Percentiles rank a stretch among this genome's conserved stretches.
Evolutionary conservation across 129 eudicot species (phyloP).

Genomic region (Kitagawia praeruptora): DNA sequence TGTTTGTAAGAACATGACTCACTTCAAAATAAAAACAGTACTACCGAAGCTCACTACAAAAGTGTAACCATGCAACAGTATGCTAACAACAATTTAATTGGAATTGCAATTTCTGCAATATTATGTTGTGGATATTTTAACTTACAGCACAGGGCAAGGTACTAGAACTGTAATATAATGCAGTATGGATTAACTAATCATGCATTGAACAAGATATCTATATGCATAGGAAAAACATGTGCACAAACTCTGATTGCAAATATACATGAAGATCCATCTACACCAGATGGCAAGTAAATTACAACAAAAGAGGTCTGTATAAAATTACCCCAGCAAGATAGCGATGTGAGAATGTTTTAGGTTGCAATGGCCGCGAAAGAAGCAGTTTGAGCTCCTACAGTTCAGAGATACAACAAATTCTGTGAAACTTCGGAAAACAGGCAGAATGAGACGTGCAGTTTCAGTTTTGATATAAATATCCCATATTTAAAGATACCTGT

Average conservation of each 20-base stretch:
- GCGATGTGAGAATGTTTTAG: constrained; percentile 80
- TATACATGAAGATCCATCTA: not conserved
- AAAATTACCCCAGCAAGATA: constrained; percentile 81
- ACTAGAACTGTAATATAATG: not conserved
- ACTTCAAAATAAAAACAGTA: not conserved
- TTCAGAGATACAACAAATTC: constrained; percentile 2
- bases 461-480: constrained; percentile 1
- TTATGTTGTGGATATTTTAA: not conserved
- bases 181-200: not conserved
- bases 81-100: not conserved
- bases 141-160: not conserved
- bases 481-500: constrained; percentile 39
- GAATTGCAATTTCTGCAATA: not conserved
- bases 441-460: constrained; percentile 4
- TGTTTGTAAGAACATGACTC: not conserved
- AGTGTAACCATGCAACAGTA: not conserved
- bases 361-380: constrained; percentile 84
- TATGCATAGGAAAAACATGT: not conserved
- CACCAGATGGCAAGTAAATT: not conserved
- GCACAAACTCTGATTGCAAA: not conserved
- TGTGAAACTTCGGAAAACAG: constrained; percentile 10
- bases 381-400: constrained; percentile 68
- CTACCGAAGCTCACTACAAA: not conserved
- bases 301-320: constrained; percentile 1
- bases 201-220: not conserved